phyloP scores from a whole-genome alignment of 768 basidiomycete species.

The Butyriboletus loyo region DNA sequence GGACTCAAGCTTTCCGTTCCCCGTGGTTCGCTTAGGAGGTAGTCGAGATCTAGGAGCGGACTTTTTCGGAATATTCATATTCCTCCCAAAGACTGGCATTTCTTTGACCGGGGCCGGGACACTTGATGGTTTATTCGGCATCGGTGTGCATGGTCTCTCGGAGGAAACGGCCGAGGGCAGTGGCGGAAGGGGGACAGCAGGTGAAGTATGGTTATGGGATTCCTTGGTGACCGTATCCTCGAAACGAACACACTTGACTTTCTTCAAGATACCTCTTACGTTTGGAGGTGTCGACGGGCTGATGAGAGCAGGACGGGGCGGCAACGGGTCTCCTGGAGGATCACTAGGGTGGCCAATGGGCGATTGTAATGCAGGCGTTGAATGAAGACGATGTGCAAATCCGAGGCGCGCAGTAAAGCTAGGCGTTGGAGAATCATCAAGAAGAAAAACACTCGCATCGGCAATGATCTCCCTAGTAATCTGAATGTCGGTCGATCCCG shows the following conservation, averaged over 20 bases:
- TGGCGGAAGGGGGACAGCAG: constrained; percentile 1
- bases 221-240: constrained; percentile 18
- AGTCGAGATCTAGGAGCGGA: constrained; percentile 9
- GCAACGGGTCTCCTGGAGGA: constrained; percentile 22
- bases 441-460: constrained; percentile 12
- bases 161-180: neutral
- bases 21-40: constrained; percentile 13
- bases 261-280: constrained; percentile 39
- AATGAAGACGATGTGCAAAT: neutral
- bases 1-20: constrained; percentile 3
- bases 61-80: constrained; percentile 11
- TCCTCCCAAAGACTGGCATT: neutral
- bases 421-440: constrained; percentile 12
- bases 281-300: constrained; percentile 28
- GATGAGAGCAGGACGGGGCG: constrained; percentile 22
- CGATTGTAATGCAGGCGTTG: neutral
- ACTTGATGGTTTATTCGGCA: neutral
- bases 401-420: neutral
- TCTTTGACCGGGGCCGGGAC: neutral
- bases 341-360: constrained; percentile 3
- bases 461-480: neutral
- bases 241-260: constrained; percentile 40
- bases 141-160: constrained; percentile 13
- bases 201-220: neutral
- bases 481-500: constrained; percentile 2